Percentiles rank a stretch among this genome's conserved stretches.
Conservation (phyloP, 2,329 filamentous ascomycete genomes). For the Aspergillus arachidicola region DNA sequence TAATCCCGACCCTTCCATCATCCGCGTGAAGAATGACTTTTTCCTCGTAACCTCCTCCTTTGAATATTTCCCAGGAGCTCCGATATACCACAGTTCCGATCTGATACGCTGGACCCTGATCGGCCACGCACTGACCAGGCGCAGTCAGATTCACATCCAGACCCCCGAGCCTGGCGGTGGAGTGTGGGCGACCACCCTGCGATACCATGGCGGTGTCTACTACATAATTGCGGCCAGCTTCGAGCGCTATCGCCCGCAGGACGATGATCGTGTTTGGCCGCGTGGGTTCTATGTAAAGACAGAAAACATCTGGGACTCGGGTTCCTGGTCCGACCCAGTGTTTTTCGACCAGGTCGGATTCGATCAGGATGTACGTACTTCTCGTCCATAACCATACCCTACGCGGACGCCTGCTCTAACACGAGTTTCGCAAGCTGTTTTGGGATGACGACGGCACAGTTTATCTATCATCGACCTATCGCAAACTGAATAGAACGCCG, state of each 20-base stretch:
- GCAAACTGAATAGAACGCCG: slow-evolving; percentile 40
- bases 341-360: slow-evolving; percentile 59
- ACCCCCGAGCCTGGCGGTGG: slow-evolving; percentile 38
- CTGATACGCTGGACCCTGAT: slow-evolving; percentile 45
- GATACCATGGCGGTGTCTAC: slow-evolving; percentile 48
- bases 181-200: slow-evolving; percentile 53
- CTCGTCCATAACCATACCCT: neutral
- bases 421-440: slow-evolving; percentile 46
- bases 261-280: slow-evolving; percentile 53
- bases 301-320: slow-evolving; percentile 55
- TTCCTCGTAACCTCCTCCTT: slow-evolving; percentile 66
- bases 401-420: neutral
- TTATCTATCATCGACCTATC: slow-evolving; percentile 50
- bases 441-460: slow-evolving; percentile 55
- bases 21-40: slow-evolving; percentile 54
- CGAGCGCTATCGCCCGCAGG: slow-evolving; percentile 41
- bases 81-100: slow-evolving; percentile 60
- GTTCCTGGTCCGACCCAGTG: slow-evolving; percentile 56
- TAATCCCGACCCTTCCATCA: slow-evolving; percentile 63
- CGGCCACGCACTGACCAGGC: slow-evolving; percentile 36
- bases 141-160: slow-evolving; percentile 39
- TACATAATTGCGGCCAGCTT: slow-evolving; percentile 53
- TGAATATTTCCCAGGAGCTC: slow-evolving; percentile 63
- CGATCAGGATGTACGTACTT: slow-evolving; percentile 52
- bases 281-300: slow-evolving; percentile 59